A percentile compares a stretch with the other conserved stretches of the same genome.
Evolutionary conservation across 352 stramenopile genomes (phyloP).

Genomic region (Phytopythium litorale): DNA sequence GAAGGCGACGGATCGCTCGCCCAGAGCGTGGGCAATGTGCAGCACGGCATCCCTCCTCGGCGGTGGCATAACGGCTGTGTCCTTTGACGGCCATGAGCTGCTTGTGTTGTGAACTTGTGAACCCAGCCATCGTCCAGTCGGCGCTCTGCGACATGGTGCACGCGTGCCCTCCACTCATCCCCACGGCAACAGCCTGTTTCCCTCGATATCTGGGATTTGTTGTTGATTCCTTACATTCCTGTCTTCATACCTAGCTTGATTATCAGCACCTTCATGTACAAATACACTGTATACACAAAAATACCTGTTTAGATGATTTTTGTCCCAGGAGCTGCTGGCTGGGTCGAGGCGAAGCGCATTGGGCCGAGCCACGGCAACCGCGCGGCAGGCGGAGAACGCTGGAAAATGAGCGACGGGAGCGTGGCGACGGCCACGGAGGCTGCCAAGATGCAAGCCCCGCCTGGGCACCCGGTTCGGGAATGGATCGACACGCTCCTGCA

Average conservation of each 20-base stretch:
- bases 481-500: conserved; percentile 81
- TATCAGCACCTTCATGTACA: not conserved
- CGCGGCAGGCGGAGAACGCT: not conserved
- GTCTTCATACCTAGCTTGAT: not conserved
- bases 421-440: not conserved
- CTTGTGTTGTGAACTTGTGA: not conserved
- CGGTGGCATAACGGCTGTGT: not conserved
- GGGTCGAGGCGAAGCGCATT: not conserved
- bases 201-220: not conserved
- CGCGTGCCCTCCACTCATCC: conserved; percentile 9
- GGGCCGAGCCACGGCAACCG: not conserved
- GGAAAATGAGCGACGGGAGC: conserved; percentile 21
- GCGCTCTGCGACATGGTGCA: conserved; percentile 34
- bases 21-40: not conserved
- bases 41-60: too few relatives aligned
- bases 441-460: conserved; percentile 8
- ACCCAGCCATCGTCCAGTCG: not conserved
- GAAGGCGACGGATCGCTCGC: too few relatives aligned
- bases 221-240: not conserved
- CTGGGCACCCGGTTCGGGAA: conserved; percentile 47
- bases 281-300: too few relatives aligned
- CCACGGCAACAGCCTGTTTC: not conserved
- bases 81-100: not conserved
- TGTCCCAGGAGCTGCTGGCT: too few relatives aligned
- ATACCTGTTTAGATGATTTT: too few relatives aligned